Evolutionary conservation across 208 protist genomes (phyloP), one percentile per base, ranked within the genome.

Genomic region (Leishmania mexicana): DNA sequence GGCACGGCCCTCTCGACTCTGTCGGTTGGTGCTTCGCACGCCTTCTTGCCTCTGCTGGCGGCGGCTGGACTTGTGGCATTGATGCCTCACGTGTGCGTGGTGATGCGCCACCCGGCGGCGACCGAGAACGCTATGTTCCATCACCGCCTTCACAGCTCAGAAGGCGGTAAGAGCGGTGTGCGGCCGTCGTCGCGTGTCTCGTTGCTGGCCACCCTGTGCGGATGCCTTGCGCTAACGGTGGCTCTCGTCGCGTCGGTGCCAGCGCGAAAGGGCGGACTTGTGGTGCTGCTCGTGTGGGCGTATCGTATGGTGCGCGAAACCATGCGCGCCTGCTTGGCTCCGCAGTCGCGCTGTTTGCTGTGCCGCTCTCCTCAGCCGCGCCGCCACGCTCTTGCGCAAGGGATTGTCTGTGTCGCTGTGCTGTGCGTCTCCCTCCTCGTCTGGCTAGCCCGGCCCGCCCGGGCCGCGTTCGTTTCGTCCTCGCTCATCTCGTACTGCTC

Each of bases 401-500:
- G 31, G 28, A 57, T 54, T 7, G 10, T 54, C 83, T 83, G 17
- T 58, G 40, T 58, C 45, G 47, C 15, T 78, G 38, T 40, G 13
- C 45, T 81, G 42, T 83, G 7, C 42, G 47, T 54, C 31, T 10
- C 74, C 8, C 62, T 72, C 35, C 7, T 76, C 45, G 11, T 70
- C 24, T 53, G 64, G 0, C 35, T 65, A 28, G 24, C 73, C 24
- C 74, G 10, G 31, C 60, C 51, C n/a, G 72, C 78, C 19, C 42
- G 62, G 19, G 92, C 88, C 1, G 68, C 87, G 3, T 70, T 97
- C 11, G 81, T 95, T 49, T 72, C 93, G 0, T 92, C 90, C 35
- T 96, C 92, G 28, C 87, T 83, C 28, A 94, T 97, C 76, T 86
- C 95, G 70, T 87, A 93, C 83, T 97, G 95, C 81, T 86, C 84